Base-by-base conservation (phyloP, 352 stramenopile genomes). In the Albugo candida region DNA sequence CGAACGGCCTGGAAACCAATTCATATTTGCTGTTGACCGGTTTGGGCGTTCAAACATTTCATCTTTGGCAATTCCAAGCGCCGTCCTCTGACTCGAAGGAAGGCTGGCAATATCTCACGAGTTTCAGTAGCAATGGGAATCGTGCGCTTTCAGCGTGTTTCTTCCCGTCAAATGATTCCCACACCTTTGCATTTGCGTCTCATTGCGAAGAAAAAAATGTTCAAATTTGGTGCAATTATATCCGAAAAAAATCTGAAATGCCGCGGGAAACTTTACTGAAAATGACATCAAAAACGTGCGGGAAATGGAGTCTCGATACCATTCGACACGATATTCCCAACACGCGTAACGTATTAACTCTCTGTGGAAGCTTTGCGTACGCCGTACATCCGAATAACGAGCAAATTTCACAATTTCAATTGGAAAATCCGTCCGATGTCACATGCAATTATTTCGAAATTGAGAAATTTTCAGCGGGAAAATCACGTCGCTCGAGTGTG, bases 41-140 rank as follows among this genome's bases (percentile, higher is more conserved):
- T 8, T 64, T 91, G 10, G 77, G 77, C 36, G 61, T 91, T 43
- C 70, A 69, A 11, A 79, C 56, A 6, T 49, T 87, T 18, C 64
- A 83, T 45, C 41, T 91, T 36, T 91, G 74, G 77, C 74, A 68
- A 14, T 91, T 86, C 41, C 55, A 70, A 2, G 70, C 83, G 44
- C 53, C 64, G 4, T 31, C 37, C 16, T 47, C 31, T 0, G 49
- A 58, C 4, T 3, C 24, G 24, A 3, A 8, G 24, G 24, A 31
- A 31, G 59, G 56, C 37, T 83, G 67, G 74, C 56, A 76, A 16
- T 59, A 70, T 36, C 48, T 86, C 36, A 77, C 75, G 36, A 60
- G 60, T 19, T 68, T 86, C 38, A 39, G 35, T n/a, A 52, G 67
- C 21, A 65, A 64, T 46, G 62, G 69, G 1, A 81, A 81, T 43